These are phyloP conservation scores for Rhynchosporium agropyri DNA, from an alignment of 2,329 filamentous ascomycete species.

Conservation along the genomic window DNA sequence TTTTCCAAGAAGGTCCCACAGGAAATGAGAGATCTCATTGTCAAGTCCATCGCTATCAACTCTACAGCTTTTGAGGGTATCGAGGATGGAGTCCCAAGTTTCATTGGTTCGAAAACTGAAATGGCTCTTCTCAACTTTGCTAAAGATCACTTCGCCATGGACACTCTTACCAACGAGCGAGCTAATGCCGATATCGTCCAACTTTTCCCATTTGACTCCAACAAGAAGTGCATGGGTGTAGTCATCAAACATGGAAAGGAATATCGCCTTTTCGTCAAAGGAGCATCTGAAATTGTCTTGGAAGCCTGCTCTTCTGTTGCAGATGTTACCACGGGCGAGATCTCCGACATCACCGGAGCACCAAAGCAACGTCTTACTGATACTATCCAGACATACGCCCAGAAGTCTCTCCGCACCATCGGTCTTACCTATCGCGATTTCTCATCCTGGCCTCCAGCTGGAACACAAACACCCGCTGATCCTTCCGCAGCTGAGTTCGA, in stretches of 20 bases:
- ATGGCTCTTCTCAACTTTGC: constrained; percentile 74
- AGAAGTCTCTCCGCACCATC: constrained; percentile 74
- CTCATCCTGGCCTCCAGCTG: constrained; percentile 64
- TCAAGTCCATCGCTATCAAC: constrained; percentile 63
- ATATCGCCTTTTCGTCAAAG: constrained; percentile 54
- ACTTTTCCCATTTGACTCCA: constrained; percentile 46
- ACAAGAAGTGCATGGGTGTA: constrained; percentile 70
- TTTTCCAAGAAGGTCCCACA: constrained; percentile 17
- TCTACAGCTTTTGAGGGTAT: constrained; percentile 71
- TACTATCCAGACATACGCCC: constrained; percentile 63
- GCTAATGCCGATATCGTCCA: constrained; percentile 61
- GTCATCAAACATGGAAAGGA: constrained; percentile 55
- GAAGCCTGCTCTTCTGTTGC: constrained; percentile 52
- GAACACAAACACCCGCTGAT: constrained; percentile 58
- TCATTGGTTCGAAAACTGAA: constrained; percentile 78
- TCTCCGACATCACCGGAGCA: constrained; percentile 38
- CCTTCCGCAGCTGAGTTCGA: constrained; percentile 64
- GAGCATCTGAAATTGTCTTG: constrained; percentile 56
- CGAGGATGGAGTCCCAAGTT: constrained; percentile 58
- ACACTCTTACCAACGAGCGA: constrained; percentile 62
- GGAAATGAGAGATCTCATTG: constrained; percentile 23
- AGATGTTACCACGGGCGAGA: constrained; percentile 57
- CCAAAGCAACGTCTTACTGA: constrained; percentile 48
- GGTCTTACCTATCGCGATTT: constrained; percentile 75
- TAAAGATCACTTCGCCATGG: constrained; percentile 65